Conservation (phyloP, 192 early-diverging fungal genomes). For the Gryganskiella cystojenkinii region DNA sequence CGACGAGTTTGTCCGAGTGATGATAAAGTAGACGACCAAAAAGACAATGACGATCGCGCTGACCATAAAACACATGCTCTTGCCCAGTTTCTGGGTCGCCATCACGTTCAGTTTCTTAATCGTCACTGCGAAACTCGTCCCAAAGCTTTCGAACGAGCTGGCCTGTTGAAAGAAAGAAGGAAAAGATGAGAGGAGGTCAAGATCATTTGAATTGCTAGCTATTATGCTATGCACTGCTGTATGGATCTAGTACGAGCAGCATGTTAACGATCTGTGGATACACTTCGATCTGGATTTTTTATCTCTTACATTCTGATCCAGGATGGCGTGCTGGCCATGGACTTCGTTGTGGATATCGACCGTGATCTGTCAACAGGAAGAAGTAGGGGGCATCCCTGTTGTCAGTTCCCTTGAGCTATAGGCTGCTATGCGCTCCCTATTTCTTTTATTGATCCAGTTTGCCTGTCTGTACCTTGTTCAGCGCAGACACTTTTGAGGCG, state of each 20-base stretch:
- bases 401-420: too few species aligned
- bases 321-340: conserved; percentile 46
- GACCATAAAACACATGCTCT: conserved; percentile 54
- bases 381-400: not conserved
- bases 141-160: conserved; percentile 34
- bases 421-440: not conserved
- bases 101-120: conserved; percentile 48
- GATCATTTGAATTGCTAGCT: not conserved
- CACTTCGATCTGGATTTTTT: too few species aligned
- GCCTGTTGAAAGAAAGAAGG: conserved; percentile 2
- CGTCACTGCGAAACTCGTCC: conserved; percentile 36
- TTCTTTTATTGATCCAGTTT: not conserved
- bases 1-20: conserved; percentile 32
- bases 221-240: too few species aligned
- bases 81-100: conserved; percentile 39
- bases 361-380: conserved; percentile 30
- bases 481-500: conserved; percentile 60
- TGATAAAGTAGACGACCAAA: conserved; percentile 48
- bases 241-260: too few species aligned
- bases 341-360: conserved; percentile 52
- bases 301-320: conserved; percentile 43
- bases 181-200: not conserved
- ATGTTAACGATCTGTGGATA: not conserved
- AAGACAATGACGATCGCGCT: conserved; percentile 45
- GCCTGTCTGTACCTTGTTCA: conserved; percentile 57